Conservation (phyloP, 73 alveolate species). For the Paraurostyla sp. region DNA sequence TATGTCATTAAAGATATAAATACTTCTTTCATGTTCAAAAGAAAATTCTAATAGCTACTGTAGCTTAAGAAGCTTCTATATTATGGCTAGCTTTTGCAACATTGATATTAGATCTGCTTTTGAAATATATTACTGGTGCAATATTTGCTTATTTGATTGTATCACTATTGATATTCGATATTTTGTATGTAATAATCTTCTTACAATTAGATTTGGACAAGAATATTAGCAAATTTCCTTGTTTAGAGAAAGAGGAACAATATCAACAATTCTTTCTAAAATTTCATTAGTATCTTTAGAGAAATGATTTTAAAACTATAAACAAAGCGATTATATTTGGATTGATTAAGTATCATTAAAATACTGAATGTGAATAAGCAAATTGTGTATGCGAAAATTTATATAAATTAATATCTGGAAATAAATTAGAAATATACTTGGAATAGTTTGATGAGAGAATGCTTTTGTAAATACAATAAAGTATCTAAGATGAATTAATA, state of each 20-base stretch:
- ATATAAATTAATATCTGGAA: not conserved
- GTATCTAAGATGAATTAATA: not conserved
- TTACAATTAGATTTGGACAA: not conserved
- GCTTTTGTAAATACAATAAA: not conserved
- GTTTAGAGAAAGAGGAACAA: constrained; percentile 1
- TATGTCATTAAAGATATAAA: constrained; percentile 15
- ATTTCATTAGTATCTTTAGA: not conserved
- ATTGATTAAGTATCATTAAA: constrained; percentile 29
- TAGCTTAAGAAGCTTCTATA: constrained; percentile 23
- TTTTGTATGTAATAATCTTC: not conserved
- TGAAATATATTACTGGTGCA: not conserved
- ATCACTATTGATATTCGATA: not conserved
- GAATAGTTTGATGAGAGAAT: not conserved
- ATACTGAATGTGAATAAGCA: not conserved
- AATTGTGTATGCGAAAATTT: constrained; percentile 7
- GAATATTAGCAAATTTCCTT: not conserved
- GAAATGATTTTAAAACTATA: not conserved
- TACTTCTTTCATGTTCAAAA: not conserved
- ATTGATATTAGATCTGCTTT: not conserved
- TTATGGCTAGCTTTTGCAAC: not conserved
- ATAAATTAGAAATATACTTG: not conserved
- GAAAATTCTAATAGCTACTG: not conserved
- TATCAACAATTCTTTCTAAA: constrained; percentile 16
- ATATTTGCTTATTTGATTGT: not conserved
- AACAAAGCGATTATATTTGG: constrained; percentile 18